Evolutionary conservation across 108 stramenopile genomes (phyloP).

Genomic region (Pseudonitzschia pungens): DNA sequence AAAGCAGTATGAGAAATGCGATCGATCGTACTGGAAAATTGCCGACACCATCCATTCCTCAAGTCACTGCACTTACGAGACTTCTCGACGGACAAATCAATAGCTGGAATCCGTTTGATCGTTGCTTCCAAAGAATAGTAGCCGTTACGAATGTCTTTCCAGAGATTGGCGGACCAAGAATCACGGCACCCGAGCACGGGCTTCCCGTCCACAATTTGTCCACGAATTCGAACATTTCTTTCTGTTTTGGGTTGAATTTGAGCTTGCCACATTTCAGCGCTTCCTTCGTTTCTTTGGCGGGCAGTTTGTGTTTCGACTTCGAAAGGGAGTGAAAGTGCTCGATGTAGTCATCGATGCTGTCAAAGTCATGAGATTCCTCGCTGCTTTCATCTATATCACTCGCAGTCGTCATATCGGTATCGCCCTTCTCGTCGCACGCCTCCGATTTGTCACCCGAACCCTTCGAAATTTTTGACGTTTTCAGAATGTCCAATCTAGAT

Average conservation of each 20-base stretch:
- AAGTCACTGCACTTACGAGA: constrained; percentile 51
- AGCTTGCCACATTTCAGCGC: constrained; percentile 13
- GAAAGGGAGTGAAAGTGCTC: constrained; percentile 4
- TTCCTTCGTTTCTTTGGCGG: constrained; percentile 7
- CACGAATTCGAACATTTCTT: constrained; percentile 30
- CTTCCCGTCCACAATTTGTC: constrained; percentile 29
- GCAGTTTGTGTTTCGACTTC: constrained; percentile 1
- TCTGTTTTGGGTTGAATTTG: constrained; percentile 20
- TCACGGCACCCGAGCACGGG: constrained; percentile 33
- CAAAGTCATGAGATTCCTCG: background rate
- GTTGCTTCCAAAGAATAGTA: constrained; percentile 51
- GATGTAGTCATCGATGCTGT: constrained; percentile 18
- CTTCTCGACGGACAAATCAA: constrained; percentile 54
- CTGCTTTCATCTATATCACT: background rate
- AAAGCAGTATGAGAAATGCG: background rate
- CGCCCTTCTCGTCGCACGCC: background rate
- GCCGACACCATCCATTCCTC: background rate
- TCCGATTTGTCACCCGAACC: background rate
- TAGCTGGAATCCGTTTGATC: constrained; percentile 55
- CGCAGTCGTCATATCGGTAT: background rate
- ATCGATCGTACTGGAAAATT: background rate
- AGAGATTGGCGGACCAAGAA: constrained; percentile 43
- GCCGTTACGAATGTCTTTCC: constrained; percentile 70
- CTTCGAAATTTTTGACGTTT: constrained; percentile 6
- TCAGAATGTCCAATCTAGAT: constrained; percentile 21